Conservation (phyloP, 768 basidiomycete species). For the Suillus discolor region DNA sequence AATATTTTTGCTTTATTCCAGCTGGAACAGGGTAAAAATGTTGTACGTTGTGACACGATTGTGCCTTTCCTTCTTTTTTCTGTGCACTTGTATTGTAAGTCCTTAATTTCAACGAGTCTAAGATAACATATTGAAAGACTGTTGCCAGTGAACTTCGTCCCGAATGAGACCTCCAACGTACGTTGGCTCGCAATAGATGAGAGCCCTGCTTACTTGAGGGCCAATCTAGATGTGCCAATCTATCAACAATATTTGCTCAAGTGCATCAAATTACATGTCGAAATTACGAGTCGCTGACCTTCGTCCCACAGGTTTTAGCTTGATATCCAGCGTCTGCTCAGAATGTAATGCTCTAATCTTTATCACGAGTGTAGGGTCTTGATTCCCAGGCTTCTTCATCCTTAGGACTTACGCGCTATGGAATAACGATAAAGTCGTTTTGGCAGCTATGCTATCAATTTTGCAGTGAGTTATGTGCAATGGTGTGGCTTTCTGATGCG, state of each 20-base stretch:
- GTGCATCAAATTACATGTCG: neutral
- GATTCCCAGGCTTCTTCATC: slow-evolving; percentile 8
- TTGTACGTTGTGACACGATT: slow-evolving; percentile 8
- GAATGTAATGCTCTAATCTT: slow-evolving; percentile 1
- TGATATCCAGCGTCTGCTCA: slow-evolving; percentile 7
- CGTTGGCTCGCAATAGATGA: neutral
- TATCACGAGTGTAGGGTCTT: neutral
- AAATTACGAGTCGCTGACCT: neutral
- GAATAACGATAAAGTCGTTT: neutral
- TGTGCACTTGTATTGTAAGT: slow-evolving; percentile 8
- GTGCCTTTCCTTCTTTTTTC: slow-evolving; percentile 8
- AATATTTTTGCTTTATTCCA: slow-evolving; percentile 3
- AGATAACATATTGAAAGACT: neutral
- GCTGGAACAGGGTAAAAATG: slow-evolving; percentile 1
- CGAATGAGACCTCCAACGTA: neutral
- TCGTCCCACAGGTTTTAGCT: slow-evolving; percentile 1
- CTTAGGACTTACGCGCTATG: slow-evolving; percentile 10
- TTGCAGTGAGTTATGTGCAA: slow-evolving; percentile 5
- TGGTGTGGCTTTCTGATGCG: neutral
- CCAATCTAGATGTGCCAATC: slow-evolving; percentile 5
- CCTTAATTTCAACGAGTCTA: neutral
- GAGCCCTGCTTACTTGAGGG: neutral
- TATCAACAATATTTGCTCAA: slow-evolving; percentile 5
- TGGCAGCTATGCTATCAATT: neutral
- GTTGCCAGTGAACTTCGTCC: neutral